Evolutionary conservation across 2,329 filamentous ascomycete species (phyloP).

Genomic region (Ambrosiella cleistominuta): DNA sequence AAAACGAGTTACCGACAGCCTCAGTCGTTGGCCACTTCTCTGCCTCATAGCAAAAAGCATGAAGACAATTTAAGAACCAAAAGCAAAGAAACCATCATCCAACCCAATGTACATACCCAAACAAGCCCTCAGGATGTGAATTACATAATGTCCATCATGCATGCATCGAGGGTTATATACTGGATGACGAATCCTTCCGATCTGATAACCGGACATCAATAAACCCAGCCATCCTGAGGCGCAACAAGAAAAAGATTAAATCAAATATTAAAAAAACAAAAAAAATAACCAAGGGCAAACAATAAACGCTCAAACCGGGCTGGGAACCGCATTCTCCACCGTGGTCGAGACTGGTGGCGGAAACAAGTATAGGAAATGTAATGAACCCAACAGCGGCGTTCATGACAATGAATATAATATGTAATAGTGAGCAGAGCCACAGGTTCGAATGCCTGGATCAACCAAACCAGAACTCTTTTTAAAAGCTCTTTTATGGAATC

Average conservation of each 20-base stretch:
- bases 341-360: constrained; percentile 1
- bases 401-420: neutral
- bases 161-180: neutral
- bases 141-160: neutral
- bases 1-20: neutral
- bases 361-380: neutral
- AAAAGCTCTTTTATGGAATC: neutral
- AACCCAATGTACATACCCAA: neutral
- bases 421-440: neutral
- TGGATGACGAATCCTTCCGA: neutral
- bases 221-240: neutral
- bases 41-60: neutral
- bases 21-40: neutral
- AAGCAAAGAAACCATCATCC: neutral
- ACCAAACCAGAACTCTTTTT: neutral
- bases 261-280: neutral
- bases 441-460: neutral
- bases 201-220: neutral
- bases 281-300: constrained; percentile 1
- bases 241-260: constrained; percentile 5
- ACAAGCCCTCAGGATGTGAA: neutral
- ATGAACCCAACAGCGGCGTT: neutral
- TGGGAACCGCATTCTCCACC: constrained; percentile 6
- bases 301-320: constrained; percentile 8
- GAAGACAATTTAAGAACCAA: neutral